Base-by-base conservation (phyloP, 805 yeast species). In the Candida namnaoensis region DNA sequence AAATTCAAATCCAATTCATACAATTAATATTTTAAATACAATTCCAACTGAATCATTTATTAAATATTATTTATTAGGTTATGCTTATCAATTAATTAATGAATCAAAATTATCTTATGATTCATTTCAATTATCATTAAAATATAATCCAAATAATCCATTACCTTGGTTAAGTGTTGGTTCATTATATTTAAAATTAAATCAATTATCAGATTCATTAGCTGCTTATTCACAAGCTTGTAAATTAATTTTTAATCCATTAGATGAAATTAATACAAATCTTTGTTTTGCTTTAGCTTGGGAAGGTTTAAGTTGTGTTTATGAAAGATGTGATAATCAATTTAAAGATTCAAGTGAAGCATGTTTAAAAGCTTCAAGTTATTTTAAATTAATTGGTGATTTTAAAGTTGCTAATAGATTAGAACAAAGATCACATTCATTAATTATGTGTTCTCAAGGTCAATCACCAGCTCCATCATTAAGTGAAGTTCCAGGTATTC, bases 91-190 rank as follows among this genome's bases (percentile, higher is more conserved):
- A 7, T 45, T 68, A 26, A 49, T 68, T 14, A 71, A 69, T 40
- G 61, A 68, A 37, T 77, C 76, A 27, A 58, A 74, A 35, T 62
- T 66, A 33, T 77, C 82, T 2, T 77, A 77, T 53, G 78, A 74
- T 44, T 66, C 74, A 12, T 68, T 72, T 43, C 82, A 78, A 50
- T 61, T 71, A 37, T 76, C 82, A 2, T 58, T 77, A 41, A 62
- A 73, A 46, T 68, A 74, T 36, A 76, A 78, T 0, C 70, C 77
- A 15, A 58, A 62, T 13, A 68, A 71, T 12, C 77, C 84, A n/a
- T 61, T 77, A 39, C 73, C 82, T 3, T 80, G 87, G 88, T 59
- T 80, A 32, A 77, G 81, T 0, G 77, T 80, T 27, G 88, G 85
- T 4, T 68, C 75, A 11, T 61, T 81, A 38, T 80, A 80, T 50